These are phyloP conservation scores for Closterium sp. DNA, from an alignment of 139 green algal genomes.

Conservation along the genomic window DNA sequence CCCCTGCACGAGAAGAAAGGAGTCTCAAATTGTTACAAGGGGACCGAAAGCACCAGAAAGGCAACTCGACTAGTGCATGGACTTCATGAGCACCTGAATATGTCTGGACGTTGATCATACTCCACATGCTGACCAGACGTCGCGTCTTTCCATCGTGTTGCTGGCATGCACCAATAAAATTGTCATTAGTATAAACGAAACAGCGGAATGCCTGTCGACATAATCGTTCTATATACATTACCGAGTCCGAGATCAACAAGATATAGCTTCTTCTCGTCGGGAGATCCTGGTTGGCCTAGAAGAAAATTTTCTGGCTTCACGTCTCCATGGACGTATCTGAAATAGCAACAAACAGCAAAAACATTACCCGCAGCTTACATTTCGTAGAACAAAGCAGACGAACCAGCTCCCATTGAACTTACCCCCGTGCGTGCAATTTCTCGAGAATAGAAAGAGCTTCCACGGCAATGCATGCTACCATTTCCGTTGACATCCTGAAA, in stretches of 20 bases:
- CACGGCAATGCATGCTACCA: slow-evolving; percentile 98
- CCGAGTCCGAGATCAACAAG: slow-evolving; percentile 94
- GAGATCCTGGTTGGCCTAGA: slow-evolving; percentile 75
- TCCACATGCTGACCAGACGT: slow-evolving; percentile 91
- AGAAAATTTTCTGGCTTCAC: slow-evolving; percentile 99
- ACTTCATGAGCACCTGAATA: slow-evolving; percentile 71
- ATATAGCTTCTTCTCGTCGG: slow-evolving; percentile 93
- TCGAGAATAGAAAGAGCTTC: slow-evolving; percentile 96
- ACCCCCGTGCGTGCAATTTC: slow-evolving; percentile 93
- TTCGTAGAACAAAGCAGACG: not conserved
- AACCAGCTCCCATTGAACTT: not conserved
- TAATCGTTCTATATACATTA: slow-evolving; percentile 21
- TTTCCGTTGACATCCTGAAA: slow-evolving; percentile 90
- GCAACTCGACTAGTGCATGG: not conserved
- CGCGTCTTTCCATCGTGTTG: slow-evolving; percentile 83
- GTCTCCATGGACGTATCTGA: slow-evolving; percentile 95
- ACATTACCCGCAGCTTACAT: not conserved
- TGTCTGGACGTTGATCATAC: slow-evolving; percentile 98
- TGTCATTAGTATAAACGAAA: not conserved
- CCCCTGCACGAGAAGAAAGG: slow-evolving; percentile 56
- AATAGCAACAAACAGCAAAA: slow-evolving; percentile 6
- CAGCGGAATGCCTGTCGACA: not conserved
- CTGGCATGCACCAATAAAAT: slow-evolving; percentile 52
- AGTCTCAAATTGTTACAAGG: not conserved
- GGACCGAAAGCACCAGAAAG: not conserved